phyloP scores from a whole-genome alignment of 2,329 filamentous ascomycete genomes.

The Lasiodiplodia gonubiensis region DNA sequence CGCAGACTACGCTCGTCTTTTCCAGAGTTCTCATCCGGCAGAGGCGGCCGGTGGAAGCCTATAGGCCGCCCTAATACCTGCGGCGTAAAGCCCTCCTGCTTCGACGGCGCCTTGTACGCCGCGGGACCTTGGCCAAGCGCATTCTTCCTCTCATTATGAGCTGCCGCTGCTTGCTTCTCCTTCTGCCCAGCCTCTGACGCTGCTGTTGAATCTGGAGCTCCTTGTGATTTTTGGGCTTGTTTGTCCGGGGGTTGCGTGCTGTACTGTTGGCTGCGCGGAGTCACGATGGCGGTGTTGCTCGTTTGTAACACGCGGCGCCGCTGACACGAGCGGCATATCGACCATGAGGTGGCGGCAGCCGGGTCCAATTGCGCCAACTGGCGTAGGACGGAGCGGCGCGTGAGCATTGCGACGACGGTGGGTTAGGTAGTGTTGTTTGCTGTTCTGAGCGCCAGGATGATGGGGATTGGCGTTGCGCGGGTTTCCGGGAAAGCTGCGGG shows the following conservation, averaged over 20 bases:
- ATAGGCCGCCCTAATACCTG: slow-evolving; percentile 73
- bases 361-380: neutral
- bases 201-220: neutral
- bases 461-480: neutral
- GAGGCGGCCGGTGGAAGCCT: slow-evolving; percentile 76
- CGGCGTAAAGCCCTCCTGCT: slow-evolving; percentile 52
- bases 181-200: neutral
- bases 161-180: neutral
- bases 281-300: neutral
- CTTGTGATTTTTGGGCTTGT: neutral
- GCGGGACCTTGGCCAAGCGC: slow-evolving; percentile 23
- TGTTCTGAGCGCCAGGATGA: neutral
- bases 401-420: slow-evolving; percentile 9
- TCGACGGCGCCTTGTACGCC: slow-evolving; percentile 25
- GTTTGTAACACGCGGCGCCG: slow-evolving; percentile 6
- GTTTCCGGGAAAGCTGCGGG: neutral
- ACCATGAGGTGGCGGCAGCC: neutral
- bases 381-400: slow-evolving; percentile 12
- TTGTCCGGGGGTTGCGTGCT: slow-evolving; percentile 3
- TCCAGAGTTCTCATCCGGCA: slow-evolving; percentile 80
- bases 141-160: slow-evolving; percentile 8
- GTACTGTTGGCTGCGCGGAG: neutral
- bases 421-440: neutral
- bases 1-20: slow-evolving; percentile 69
- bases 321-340: slow-evolving; percentile 21